Conservation (phyloP, 257 asterid species). For the Gentiana dahurica region DNA sequence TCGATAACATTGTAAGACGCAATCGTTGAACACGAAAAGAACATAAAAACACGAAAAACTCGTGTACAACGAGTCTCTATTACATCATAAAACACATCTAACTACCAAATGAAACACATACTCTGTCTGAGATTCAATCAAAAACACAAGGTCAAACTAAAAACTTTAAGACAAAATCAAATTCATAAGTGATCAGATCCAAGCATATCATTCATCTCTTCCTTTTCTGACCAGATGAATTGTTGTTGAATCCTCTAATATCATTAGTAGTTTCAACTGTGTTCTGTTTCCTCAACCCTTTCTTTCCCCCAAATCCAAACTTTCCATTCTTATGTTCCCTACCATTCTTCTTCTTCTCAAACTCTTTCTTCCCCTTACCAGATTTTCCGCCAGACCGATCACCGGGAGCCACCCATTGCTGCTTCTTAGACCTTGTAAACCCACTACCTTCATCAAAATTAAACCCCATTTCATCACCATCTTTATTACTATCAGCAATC, state of each 20-base stretch:
- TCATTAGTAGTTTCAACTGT: slow-evolving; percentile 71
- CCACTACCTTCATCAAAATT: slow-evolving; percentile 60
- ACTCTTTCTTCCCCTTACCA: slow-evolving; percentile 35
- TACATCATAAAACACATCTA: too few relatives aligned
- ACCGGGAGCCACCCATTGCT: slow-evolving; percentile 68
- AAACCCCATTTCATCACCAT: slow-evolving; percentile 38
- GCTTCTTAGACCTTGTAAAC: slow-evolving; percentile 48
- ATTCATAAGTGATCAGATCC: too few relatives aligned
- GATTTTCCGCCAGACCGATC: slow-evolving; percentile 85
- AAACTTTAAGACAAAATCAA: too few relatives aligned
- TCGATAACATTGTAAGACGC: too few relatives aligned
- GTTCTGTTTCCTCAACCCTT: slow-evolving; percentile 88
- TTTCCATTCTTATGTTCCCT: slow-evolving; percentile 51
- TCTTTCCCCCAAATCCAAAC: slow-evolving; percentile 88
- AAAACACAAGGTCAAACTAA: too few relatives aligned
- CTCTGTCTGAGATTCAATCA: too few relatives aligned
- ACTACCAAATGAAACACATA: too few relatives aligned
- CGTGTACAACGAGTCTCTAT: too few relatives aligned
- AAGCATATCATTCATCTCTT: slow-evolving; percentile 19
- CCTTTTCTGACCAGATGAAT: slow-evolving; percentile 31
- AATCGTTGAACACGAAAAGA: too few relatives aligned
- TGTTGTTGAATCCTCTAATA: slow-evolving; percentile 35
- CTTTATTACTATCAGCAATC: slow-evolving; percentile 41
- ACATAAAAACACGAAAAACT: too few relatives aligned
- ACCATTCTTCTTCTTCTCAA: slow-evolving; percentile 35